Evolutionary conservation across 192 early-diverging fungal genomes (phyloP).

Genomic region (Mycoemilia scoparia): DNA sequence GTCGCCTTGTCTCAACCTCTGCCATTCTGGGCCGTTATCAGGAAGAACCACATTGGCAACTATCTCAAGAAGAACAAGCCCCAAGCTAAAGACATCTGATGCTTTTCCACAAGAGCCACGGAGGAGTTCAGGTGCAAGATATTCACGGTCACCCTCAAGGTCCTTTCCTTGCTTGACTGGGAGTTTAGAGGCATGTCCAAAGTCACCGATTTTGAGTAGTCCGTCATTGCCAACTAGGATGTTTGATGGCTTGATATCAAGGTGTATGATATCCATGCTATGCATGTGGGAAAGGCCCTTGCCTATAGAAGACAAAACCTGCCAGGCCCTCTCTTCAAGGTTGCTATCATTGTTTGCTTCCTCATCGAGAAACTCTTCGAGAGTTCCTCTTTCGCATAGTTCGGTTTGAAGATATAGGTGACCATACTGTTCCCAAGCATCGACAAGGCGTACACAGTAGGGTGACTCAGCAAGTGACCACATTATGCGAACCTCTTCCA

Average conservation of each 20-base stretch:
- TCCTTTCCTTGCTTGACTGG: slow-evolving; percentile 27
- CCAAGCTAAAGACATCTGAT: slow-evolving; percentile 87
- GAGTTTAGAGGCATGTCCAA: slow-evolving; percentile 52
- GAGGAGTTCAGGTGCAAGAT: slow-evolving; percentile 80
- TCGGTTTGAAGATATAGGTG: slow-evolving; percentile 79
- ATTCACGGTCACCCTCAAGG: slow-evolving; percentile 80
- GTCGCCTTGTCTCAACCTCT: slow-evolving; percentile 59
- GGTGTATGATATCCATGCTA: slow-evolving; percentile 47
- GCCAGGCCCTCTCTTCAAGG: slow-evolving; percentile 51
- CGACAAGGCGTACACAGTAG: slow-evolving; percentile 49
- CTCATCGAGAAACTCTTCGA: slow-evolving; percentile 16
- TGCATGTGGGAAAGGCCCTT: slow-evolving; percentile 60
- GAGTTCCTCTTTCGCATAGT: slow-evolving; percentile 63
- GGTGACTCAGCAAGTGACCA: slow-evolving; percentile 37
- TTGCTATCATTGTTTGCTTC: slow-evolving; percentile 3
- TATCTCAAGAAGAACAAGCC: slow-evolving; percentile 78
- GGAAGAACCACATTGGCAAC: slow-evolving; percentile 70
- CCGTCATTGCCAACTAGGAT: slow-evolving; percentile 51
- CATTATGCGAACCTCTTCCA: slow-evolving; percentile 72
- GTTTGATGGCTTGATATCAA: slow-evolving; percentile 84
- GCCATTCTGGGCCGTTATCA: slow-evolving; percentile 76
- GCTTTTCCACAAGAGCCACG: slow-evolving; percentile 45
- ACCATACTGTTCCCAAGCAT: slow-evolving; percentile 86
- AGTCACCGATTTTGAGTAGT: slow-evolving; percentile 73
- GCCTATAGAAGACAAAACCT: slow-evolving; percentile 24